These are phyloP conservation scores for Mycena pura DNA, from an alignment of 768 basidiomycete species.

Conservation along the genomic window DNA sequence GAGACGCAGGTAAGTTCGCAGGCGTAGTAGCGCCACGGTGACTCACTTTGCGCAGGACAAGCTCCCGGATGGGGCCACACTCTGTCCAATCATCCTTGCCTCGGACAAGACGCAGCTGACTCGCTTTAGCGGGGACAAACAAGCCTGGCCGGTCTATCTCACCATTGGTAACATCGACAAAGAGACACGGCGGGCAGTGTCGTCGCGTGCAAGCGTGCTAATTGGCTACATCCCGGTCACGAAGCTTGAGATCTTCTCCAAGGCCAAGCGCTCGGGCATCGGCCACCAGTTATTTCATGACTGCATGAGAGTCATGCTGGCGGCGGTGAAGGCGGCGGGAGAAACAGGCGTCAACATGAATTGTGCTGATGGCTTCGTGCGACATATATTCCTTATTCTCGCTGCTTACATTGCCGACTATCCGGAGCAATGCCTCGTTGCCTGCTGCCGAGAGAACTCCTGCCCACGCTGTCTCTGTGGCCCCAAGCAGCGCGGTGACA, in stretches of 20 bases:
- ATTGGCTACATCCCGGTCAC: conserved; percentile 43
- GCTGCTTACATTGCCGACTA: too few relatives aligned
- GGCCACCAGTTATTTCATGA: conserved; percentile 37
- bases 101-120: conserved; percentile 44
- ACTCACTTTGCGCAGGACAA: neutral
- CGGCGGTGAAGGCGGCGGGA: too few relatives aligned
- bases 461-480: too few relatives aligned
- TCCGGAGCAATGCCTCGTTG: too few relatives aligned
- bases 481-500: too few relatives aligned
- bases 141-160: conserved; percentile 43
- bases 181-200: conserved; percentile 28
- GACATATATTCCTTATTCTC: too few relatives aligned
- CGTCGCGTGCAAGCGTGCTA: conserved; percentile 33
- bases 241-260: conserved; percentile 34
- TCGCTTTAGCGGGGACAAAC: conserved; percentile 37
- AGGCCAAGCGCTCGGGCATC: conserved; percentile 18
- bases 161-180: conserved; percentile 40
- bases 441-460: too few relatives aligned
- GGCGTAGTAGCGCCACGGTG: neutral
- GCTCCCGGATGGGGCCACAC: conserved; percentile 17
- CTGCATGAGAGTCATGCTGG: too few relatives aligned
- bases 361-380: too few relatives aligned
- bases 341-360: too few relatives aligned
- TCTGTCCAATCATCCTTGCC: conserved; percentile 39
- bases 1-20: conserved; percentile 36